phyloP scores from a whole-genome alignment of 805 yeast genomes.

The Starmerella vitae region DNA sequence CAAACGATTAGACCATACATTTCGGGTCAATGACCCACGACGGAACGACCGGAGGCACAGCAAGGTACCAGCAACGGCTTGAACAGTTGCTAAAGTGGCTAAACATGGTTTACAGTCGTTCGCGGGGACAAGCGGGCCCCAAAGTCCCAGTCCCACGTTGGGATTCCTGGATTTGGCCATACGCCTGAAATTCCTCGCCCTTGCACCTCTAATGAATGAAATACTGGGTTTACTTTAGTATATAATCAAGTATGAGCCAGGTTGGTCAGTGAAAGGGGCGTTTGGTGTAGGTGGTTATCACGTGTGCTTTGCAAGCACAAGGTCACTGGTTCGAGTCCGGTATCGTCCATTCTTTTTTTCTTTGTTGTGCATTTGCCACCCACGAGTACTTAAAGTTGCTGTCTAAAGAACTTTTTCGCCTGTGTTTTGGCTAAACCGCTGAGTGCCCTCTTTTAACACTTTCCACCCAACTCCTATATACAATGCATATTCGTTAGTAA shows the following conservation, averaged over 20 bases:
- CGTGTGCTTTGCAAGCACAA: conserved; percentile 22
- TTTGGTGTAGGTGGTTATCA: conserved; percentile 22
- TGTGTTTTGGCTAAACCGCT: no score
- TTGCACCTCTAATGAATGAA: no score
- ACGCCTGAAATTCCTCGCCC: no score
- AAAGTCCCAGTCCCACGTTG: conserved; percentile 42
- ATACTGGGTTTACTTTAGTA: no score
- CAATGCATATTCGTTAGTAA: no score
- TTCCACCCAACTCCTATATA: no score
- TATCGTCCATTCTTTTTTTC: conserved; percentile 17
- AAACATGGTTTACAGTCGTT: conserved; percentile 48
- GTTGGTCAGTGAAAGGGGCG: no score
- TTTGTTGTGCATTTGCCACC: not conserved
- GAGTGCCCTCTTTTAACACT: no score
- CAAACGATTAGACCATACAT: conserved; percentile 23
- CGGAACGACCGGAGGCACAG: conserved; percentile 22
- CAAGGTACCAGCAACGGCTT: conserved; percentile 37
- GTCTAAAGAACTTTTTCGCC: no score
- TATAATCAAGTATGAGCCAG: no score
- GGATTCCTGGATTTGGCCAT: no score
- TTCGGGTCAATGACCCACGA: conserved; percentile 13
- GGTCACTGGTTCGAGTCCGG: conserved; percentile 24
- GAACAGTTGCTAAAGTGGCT: conserved; percentile 39
- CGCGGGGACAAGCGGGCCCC: conserved; percentile 68
- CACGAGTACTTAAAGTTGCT: no score